A percentile compares a stretch with the other conserved stretches of the same genome.
phyloP scores from a whole-genome alignment of 805 yeast species.

The Lipomyces lipofer region DNA sequence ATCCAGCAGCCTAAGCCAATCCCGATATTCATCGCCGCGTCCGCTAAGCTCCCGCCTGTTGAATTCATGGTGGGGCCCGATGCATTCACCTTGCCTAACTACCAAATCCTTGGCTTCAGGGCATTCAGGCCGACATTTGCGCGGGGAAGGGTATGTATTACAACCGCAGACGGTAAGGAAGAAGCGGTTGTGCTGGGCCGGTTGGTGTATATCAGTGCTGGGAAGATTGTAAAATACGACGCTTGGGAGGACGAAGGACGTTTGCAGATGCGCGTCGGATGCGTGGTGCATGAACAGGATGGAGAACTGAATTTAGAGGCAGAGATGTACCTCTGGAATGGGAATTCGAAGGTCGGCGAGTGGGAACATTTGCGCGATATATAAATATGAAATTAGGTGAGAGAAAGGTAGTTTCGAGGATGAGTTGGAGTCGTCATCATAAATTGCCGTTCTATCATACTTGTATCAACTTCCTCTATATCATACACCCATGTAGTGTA shows the following conservation, averaged over 20 bases:
- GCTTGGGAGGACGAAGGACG: constrained; percentile 24
- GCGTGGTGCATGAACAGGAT: constrained; percentile 3
- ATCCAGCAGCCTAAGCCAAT: no score
- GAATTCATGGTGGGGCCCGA: no score
- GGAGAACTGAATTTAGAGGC: neutral
- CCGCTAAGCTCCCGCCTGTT: no score
- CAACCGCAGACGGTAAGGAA: neutral
- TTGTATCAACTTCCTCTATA: no score
- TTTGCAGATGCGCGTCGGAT: constrained; percentile 9
- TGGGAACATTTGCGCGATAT: constrained; percentile 11
- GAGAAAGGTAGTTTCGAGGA: no score
- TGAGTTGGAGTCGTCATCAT: no score
- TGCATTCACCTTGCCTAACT: constrained; percentile 3
- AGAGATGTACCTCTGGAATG: constrained; percentile 22
- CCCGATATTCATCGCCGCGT: no score
- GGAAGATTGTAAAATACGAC: constrained; percentile 6
- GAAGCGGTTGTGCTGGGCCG: constrained; percentile 3
- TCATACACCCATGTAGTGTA: no score
- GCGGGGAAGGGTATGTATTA: constrained; percentile 8
- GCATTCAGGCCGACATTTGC: constrained; percentile 12
- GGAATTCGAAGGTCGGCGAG: constrained; percentile 24
- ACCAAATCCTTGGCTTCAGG: constrained; percentile 6
- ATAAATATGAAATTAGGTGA: no score
- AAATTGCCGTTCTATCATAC: no score
- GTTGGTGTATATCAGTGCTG: constrained; percentile 1